Conservation (phyloP, 805 yeast species). For the Brettanomyces naardenensis region DNA sequence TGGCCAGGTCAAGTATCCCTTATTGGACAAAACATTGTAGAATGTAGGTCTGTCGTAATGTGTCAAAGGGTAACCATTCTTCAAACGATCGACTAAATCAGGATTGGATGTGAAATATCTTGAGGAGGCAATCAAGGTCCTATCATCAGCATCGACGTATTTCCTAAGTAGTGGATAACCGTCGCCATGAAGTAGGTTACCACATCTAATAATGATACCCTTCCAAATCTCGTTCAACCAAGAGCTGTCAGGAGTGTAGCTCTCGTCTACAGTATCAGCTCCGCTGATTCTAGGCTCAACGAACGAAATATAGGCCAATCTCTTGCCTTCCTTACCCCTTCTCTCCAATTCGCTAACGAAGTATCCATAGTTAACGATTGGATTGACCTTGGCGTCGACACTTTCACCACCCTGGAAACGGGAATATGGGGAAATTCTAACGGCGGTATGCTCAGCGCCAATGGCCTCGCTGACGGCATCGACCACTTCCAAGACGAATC, state of each 20-base stretch:
- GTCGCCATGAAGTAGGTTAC: conserved; percentile 19
- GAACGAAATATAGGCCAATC: conserved; percentile 21
- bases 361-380: conserved; percentile 28
- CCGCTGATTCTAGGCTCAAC: conserved; percentile 24
- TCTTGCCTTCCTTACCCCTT: conserved; percentile 25
- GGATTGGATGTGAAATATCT: conserved; percentile 39
- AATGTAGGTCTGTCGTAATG: conserved; percentile 33
- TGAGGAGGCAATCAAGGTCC: conserved; percentile 36
- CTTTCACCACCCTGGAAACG: conserved; percentile 33
- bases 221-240: conserved; percentile 15
- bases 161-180: conserved; percentile 10
- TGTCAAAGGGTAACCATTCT: conserved; percentile 27
- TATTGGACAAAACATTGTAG: conserved; percentile 20
- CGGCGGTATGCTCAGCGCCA: conserved; percentile 41
- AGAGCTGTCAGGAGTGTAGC: conserved; percentile 5
- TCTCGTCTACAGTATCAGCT: conserved; percentile 12
- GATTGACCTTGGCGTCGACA: conserved; percentile 5
- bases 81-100: conserved; percentile 31
- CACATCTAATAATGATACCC: conserved; percentile 16
- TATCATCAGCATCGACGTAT: conserved; percentile 22
- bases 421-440: conserved; percentile 43
- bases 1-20: conserved; percentile 9
- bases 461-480: conserved; percentile 42
- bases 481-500: conserved; percentile 36
- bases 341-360: conserved; percentile 31